phyloP scores from a whole-genome alignment of 805 yeast species.

The Ogataea philodendri region DNA sequence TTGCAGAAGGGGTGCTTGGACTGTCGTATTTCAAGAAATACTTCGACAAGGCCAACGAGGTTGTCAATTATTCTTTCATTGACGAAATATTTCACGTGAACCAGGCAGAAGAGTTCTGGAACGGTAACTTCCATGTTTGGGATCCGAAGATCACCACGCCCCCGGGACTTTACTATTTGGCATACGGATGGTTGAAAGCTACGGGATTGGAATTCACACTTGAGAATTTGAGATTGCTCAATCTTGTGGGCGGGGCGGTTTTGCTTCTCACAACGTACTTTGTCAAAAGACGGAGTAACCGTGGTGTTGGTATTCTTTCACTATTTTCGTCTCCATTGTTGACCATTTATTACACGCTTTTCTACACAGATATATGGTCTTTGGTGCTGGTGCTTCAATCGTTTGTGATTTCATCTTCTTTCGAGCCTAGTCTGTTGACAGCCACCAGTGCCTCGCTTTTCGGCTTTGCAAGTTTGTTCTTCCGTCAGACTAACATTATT shows the following conservation, averaged over 20 bases:
- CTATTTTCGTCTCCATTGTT: constrained; percentile 66
- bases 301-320: constrained; percentile 24
- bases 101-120: constrained; percentile 69
- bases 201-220: constrained; percentile 33
- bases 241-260: constrained; percentile 62
- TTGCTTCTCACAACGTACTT: constrained; percentile 30
- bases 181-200: constrained; percentile 38
- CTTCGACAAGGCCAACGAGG: constrained; percentile 18
- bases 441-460: constrained; percentile 46
- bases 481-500: constrained; percentile 88
- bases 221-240: constrained; percentile 51
- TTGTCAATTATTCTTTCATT: constrained; percentile 38
- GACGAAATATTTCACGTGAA: constrained; percentile 87
- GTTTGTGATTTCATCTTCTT: constrained; percentile 36
- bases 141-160: constrained; percentile 94
- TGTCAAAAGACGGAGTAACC: constrained; percentile 14
- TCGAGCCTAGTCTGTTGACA: constrained; percentile 1
- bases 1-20: constrained; percentile 15
- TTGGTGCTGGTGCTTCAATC: constrained; percentile 62
- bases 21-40: constrained; percentile 20
- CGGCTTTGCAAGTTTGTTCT: constrained; percentile 62
- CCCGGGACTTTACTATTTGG: constrained; percentile 75
- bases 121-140: constrained; percentile 65
- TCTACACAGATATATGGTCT: constrained; percentile 95
- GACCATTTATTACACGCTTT: constrained; percentile 69